phyloP scores from a whole-genome alignment of 768 basidiomycete species.

The Mrakia hoshinonis region DNA sequence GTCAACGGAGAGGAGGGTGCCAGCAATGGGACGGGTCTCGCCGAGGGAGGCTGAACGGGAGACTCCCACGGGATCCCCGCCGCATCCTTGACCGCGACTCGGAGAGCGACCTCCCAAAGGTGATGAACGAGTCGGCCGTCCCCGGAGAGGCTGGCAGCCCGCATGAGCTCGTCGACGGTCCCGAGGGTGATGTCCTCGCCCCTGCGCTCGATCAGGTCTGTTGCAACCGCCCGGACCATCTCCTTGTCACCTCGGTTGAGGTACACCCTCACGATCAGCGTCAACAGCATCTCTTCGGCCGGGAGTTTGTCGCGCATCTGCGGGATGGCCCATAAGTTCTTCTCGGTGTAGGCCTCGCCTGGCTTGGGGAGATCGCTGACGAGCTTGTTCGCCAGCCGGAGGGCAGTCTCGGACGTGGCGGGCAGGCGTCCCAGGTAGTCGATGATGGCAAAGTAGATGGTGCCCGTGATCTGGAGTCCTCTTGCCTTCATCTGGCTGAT shows the following conservation, averaged over 20 bases:
- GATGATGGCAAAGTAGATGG: neutral
- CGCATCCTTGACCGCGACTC: neutral
- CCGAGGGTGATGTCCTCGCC: neutral
- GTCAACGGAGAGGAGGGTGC: neutral
- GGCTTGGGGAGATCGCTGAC: neutral
- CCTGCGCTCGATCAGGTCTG: neutral
- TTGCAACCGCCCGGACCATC: neutral
- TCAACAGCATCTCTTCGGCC: neutral
- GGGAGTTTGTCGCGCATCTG: neutral
- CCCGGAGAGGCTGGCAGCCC: neutral
- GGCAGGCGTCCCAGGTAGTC: neutral
- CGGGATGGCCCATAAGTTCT: constrained; percentile 9
- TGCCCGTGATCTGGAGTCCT: neutral
- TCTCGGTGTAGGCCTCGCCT: constrained; percentile 4
- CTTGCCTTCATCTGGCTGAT: constrained; percentile 18
- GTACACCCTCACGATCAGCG: neutral
- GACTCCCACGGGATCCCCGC: neutral
- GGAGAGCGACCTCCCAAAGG: neutral
- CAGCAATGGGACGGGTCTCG: neutral
- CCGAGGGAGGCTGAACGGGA: neutral
- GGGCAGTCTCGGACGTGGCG: neutral
- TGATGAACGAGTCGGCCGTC: neutral
- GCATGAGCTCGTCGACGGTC: neutral
- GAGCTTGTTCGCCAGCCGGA: constrained; percentile 15
- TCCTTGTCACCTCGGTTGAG: neutral